Base-by-base conservation (phyloP, 495 filamentous ascomycete genomes). In the Thozetella sp. region DNA sequence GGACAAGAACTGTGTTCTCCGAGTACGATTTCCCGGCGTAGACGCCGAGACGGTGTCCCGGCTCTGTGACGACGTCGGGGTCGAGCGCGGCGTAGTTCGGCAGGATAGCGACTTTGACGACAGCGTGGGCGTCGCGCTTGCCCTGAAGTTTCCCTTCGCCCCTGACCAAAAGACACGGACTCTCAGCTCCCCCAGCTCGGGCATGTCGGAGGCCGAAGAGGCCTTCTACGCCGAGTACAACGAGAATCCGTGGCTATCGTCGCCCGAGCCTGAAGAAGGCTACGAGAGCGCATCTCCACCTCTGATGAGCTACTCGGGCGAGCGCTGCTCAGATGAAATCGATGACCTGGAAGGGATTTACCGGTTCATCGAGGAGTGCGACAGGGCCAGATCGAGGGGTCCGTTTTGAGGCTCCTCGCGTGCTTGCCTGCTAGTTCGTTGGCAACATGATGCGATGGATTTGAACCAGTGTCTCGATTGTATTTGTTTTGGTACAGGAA, bases 1-100 rank as follows among this genome's bases (percentile, higher is more conserved):
- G 52, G 43, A 48, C 43, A 84, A 84, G 6, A 68, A 71, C 37
- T 69, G 71, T 43, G 71, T 78, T 2, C 76, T 99, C 9, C 84
- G 90, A 12, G 89, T 98, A 2, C 88, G 92, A 34, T 98, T 99
- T 69, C 90, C 92, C 1, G 95, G 95, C 22, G 96, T 94, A 61
- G 93, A 97, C 66, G 86, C 85, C 0, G 86, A 88, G 3, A 91
- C 90, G 1, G 93, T 98, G 0, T 92, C 96, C 69, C 76, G 81
- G 17, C 80, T 97, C 0, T 97, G 93, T 69, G 82, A 91, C 50
- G 95, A 99, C 72, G 81, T 94, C n/a, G 91, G 90, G 19, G 77
- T 97, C 10, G 81, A 83, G 45, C 77, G 92, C 30, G 95, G 95
- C 2, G 77, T 92, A 17, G 84, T 97, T 10, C 63, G 76, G 19